phyloP scores from a whole-genome alignment of 352 stramenopile genomes.

The Phytophthora boehmeriae region DNA sequence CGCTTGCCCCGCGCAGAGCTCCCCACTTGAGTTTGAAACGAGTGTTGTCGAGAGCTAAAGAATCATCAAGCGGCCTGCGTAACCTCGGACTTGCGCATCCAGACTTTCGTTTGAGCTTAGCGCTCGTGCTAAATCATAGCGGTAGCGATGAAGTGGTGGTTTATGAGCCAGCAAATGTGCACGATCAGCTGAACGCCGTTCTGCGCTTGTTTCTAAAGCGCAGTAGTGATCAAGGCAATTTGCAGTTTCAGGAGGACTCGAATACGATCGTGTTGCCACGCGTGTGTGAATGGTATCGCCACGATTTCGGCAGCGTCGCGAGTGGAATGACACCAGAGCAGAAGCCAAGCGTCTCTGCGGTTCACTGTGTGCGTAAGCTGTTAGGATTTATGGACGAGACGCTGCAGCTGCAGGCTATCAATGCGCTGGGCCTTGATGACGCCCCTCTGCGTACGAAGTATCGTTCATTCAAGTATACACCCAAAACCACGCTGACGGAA shows the following conservation, averaged over 20 bases:
- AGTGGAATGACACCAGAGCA: slow-evolving; percentile 20
- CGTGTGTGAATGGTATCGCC: slow-evolving; percentile 78
- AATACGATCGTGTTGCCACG: slow-evolving; percentile 58
- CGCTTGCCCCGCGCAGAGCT: slow-evolving; percentile 56
- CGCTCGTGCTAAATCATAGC: slow-evolving; percentile 64
- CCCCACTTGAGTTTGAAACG: slow-evolving; percentile 44
- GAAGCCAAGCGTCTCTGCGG: slow-evolving; percentile 26
- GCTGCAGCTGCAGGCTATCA: slow-evolving; percentile 52
- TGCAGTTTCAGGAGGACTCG: slow-evolving; percentile 35
- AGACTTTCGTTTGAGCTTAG: slow-evolving; percentile 82
- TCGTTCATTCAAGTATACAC: slow-evolving; percentile 57
- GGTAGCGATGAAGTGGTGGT: slow-evolving; percentile 18
- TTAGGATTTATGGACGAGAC: slow-evolving; percentile 65
- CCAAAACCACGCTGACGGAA: slow-evolving; percentile 37
- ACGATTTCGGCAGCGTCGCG: slow-evolving; percentile 52
- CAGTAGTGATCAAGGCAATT: slow-evolving; percentile 26
- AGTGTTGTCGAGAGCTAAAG: slow-evolving; percentile 23
- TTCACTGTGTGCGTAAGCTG: slow-evolving; percentile 77
- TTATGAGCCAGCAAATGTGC: slow-evolving; percentile 45
- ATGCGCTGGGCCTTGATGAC: slow-evolving; percentile 47
- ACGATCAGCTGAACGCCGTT: slow-evolving; percentile 78
- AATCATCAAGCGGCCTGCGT: slow-evolving; percentile 25
- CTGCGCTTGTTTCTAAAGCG: slow-evolving; percentile 37
- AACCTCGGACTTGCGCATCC: slow-evolving; percentile 59
- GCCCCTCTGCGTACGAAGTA: slow-evolving; percentile 62